phyloP scores from a whole-genome alignment of 306 rosid genomes.

The Prunus dulcis region DNA sequence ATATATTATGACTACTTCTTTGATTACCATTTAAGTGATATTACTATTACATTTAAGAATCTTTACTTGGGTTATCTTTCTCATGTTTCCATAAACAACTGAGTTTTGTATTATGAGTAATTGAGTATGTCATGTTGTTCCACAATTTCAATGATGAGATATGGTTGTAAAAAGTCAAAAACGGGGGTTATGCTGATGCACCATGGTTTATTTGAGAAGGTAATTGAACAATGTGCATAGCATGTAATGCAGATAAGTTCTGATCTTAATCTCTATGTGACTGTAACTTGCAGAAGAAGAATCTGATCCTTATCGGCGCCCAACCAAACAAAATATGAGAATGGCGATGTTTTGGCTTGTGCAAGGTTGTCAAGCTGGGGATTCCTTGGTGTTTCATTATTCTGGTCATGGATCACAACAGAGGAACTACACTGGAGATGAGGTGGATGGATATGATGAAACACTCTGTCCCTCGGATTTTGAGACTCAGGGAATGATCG shows the following conservation, averaged over 20 bases:
- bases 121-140: background rate
- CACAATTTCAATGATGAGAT: background rate
- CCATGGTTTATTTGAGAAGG: background rate
- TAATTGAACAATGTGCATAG: background rate
- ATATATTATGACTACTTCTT: background rate
- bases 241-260: background rate
- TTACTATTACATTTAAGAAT: background rate
- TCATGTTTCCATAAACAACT: background rate
- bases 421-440: conserved; percentile 40
- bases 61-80: background rate
- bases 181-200: background rate
- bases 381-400: conserved; percentile 50
- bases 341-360: conserved; percentile 48
- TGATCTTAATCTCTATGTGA: background rate
- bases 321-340: conserved; percentile 41
- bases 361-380: conserved; percentile 45
- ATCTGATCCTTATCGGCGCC: conserved; percentile 30
- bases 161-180: background rate
- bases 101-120: background rate
- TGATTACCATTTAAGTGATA: background rate
- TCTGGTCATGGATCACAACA: conserved; percentile 54
- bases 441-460: conserved; percentile 50
- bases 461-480: conserved; percentile 44
- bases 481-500: conserved; percentile 38
- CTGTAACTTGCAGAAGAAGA: conserved; percentile 40